Percentiles rank a stretch among this genome's conserved stretches.
Conservation (phyloP, 1,139 yeast species). For the Kodamaea fungicola region DNA sequence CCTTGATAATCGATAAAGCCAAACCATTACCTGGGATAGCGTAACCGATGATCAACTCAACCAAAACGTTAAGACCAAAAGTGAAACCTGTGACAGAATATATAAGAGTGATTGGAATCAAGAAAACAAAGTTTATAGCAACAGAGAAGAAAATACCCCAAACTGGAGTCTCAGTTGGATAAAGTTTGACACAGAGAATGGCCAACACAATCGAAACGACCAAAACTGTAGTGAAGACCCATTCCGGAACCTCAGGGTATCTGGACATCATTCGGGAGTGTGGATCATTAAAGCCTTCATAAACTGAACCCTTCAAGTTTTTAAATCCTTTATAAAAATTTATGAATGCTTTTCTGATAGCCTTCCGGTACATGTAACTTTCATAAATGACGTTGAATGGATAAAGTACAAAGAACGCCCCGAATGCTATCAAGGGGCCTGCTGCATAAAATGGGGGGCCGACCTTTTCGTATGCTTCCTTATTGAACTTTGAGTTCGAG, state of each 20-base stretch:
- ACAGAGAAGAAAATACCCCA: conserved; percentile 33
- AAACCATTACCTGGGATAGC: conserved; percentile 38
- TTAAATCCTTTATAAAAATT: conserved; percentile 5
- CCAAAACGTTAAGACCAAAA: conserved; percentile 38
- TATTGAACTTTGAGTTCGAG: conserved; percentile 11
- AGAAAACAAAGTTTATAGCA: conserved; percentile 31
- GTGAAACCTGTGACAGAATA: conserved; percentile 36
- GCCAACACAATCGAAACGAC: conserved; percentile 17
- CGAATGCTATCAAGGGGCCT: conserved; percentile 19
- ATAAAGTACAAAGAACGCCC: conserved; percentile 15
- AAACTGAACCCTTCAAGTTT: conserved; percentile 9
- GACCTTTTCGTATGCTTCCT: conserved; percentile 16
- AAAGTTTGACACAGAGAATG: conserved; percentile 25
- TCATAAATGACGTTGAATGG: conserved; percentile 15
- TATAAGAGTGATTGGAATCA: conserved; percentile 36
- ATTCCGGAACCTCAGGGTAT: conserved; percentile 18
- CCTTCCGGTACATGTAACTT: conserved; percentile 7
- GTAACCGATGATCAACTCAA: conserved; percentile 38
- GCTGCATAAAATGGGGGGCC: conserved; percentile 44
- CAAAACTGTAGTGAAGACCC: conserved; percentile 16
- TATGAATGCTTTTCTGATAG: conserved; percentile 9
- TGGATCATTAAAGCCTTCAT: conserved; percentile 16
- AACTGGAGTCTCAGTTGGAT: conserved; percentile 36
- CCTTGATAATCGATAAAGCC: conserved; percentile 35
- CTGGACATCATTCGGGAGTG: conserved; percentile 13